These are phyloP conservation scores for Fusarium lyarnte DNA, from an alignment of 2,329 filamentous ascomycete species.

Conservation along the genomic window DNA sequence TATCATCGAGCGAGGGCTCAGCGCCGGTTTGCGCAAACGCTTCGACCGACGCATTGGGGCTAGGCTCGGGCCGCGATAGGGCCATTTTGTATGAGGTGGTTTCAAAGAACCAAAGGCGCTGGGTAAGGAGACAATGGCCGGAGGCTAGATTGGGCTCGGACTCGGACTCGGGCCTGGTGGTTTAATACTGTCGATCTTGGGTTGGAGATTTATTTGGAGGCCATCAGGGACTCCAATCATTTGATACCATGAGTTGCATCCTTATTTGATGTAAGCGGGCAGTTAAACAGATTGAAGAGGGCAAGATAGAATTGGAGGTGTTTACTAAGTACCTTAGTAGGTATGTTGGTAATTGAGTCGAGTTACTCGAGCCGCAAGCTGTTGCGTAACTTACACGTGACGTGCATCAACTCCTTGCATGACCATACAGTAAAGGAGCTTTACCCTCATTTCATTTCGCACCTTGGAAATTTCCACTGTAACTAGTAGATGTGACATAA, in stretches of 20 bases:
- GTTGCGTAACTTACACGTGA: constrained; percentile 35
- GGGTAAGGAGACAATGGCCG: neutral
- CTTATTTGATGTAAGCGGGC: constrained; percentile 1
- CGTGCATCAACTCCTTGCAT: constrained; percentile 21
- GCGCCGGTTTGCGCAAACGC: constrained; percentile 54
- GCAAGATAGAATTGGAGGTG: neutral
- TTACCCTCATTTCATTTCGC: neutral
- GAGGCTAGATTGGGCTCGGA: neutral
- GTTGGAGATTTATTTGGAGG: neutral
- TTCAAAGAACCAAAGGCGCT: neutral
- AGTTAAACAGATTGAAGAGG: neutral
- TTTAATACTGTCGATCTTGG: neutral
- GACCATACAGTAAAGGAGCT: neutral
- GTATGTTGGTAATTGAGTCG: neutral
- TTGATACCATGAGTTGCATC: constrained; percentile 19
- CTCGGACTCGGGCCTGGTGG: neutral
- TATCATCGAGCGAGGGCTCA: constrained; percentile 50
- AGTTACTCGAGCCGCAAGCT: neutral
- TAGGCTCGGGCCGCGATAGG: constrained; percentile 33
- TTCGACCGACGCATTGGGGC: constrained; percentile 38
- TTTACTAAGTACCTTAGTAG: neutral
- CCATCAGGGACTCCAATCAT: constrained; percentile 22
- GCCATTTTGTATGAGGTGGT: constrained; percentile 34
- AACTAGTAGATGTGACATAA: neutral
- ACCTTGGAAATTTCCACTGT: too few species aligned